Evolutionary conservation across 2,329 filamentous ascomycete species (phyloP).

Genomic region (Sporothrix brasiliensis): DNA sequence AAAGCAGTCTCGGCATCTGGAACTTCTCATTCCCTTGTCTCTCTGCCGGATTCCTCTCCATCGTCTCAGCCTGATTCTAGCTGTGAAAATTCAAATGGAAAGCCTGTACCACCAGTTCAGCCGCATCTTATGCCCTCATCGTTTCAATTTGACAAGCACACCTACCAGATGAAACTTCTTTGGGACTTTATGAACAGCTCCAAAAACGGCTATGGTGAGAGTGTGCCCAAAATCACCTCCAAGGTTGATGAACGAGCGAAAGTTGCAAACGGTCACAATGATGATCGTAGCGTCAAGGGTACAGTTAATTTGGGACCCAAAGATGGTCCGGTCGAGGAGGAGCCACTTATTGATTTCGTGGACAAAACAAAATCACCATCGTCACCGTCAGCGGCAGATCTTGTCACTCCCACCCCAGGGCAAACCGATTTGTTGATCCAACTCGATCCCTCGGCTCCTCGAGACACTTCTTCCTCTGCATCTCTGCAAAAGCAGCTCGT

Average conservation of each 20-base stretch:
- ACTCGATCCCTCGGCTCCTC: background rate
- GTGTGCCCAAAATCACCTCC: background rate
- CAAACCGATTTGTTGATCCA: background rate
- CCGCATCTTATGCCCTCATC: background rate
- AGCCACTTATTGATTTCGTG: background rate
- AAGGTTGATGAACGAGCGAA: no score
- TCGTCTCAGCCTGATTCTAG: background rate
- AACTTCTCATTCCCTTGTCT: background rate
- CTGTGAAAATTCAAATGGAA: background rate
- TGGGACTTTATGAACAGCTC: conserved; percentile 33
- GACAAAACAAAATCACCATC: background rate
- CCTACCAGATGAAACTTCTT: conserved; percentile 33
- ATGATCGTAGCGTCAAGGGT: background rate
- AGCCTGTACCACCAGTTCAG: background rate
- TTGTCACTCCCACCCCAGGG: background rate
- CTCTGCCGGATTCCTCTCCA: background rate
- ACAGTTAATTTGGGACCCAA: background rate
- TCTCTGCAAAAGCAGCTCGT: background rate
- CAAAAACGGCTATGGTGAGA: background rate
- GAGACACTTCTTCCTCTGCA: background rate
- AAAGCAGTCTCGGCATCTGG: background rate
- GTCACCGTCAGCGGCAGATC: background rate
- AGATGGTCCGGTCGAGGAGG: background rate
- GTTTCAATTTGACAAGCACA: conserved; percentile 13
- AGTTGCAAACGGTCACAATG: background rate